Percentiles rank a stretch among this genome's conserved stretches.
phyloP scores from a whole-genome alignment of 495 filamentous ascomycete genomes.

The Thermochaetoides thermophila region DNA sequence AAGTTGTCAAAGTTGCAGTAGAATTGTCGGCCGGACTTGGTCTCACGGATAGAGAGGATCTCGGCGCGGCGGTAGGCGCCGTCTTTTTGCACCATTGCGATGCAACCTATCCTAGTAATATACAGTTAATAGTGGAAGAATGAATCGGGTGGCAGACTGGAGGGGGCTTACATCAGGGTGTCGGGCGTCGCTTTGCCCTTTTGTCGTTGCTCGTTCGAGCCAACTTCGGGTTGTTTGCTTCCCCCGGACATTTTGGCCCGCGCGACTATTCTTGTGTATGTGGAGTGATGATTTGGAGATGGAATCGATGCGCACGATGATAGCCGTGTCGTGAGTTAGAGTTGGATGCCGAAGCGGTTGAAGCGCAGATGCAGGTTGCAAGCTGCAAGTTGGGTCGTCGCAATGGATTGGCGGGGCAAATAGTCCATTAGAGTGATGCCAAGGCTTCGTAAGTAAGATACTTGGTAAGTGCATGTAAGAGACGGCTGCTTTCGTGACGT shows the following conservation, averaged over 20 bases:
- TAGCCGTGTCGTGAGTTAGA: too few species aligned
- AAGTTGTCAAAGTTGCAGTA: slow-evolving; percentile 99
- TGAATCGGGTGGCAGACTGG: too few species aligned
- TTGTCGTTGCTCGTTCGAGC: slow-evolving; percentile 38
- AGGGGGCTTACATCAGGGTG: slow-evolving; percentile 45
- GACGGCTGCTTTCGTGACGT: too few species aligned
- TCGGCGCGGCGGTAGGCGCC: slow-evolving; percentile 80
- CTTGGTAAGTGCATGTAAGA: too few species aligned
- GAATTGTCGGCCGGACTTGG: slow-evolving; percentile 70
- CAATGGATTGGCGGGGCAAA: too few species aligned
- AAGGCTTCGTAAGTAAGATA: too few species aligned
- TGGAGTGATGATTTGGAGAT: slow-evolving; percentile 1
- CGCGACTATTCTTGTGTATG: slow-evolving; percentile 16
- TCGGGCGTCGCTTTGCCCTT: slow-evolving; percentile 68
- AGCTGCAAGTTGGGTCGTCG: too few species aligned
- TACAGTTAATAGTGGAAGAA: too few species aligned
- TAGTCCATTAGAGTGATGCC: too few species aligned
- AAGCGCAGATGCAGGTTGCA: too few species aligned
- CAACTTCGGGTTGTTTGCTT: slow-evolving; percentile 31
- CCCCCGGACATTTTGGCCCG: too few species aligned
- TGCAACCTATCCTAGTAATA: slow-evolving; percentile 36
- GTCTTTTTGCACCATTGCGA: slow-evolving; percentile 43
- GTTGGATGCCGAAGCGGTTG: too few species aligned
- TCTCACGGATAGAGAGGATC: slow-evolving; percentile 74
- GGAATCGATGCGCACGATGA: slow-evolving; percentile 4